These are phyloP conservation scores for Saccharomycopsis fibuligera DNA, from an alignment of 805 yeast species.

Conservation along the genomic window DNA sequence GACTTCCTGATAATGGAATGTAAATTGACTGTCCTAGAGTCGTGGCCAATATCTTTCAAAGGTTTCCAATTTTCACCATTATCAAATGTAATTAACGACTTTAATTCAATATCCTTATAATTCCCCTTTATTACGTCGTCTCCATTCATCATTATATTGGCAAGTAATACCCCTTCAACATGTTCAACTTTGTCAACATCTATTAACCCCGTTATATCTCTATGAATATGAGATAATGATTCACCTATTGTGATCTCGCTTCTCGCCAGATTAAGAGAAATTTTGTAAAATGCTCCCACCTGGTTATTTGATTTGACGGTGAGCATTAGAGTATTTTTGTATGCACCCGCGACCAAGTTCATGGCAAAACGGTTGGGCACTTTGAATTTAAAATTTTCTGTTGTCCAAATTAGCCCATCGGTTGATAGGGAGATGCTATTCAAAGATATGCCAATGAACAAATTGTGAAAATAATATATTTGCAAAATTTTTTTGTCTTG, in stretches of 20 bases:
- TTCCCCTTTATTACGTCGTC: constrained; percentile 20
- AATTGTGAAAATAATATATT: neutral
- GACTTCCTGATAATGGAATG: constrained; percentile 31
- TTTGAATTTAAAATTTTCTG: neutral
- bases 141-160: constrained; percentile 30
- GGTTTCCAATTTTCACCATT: constrained; percentile 32
- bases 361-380: no score
- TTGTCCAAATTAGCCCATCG: constrained; percentile 11
- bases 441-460: constrained; percentile 1
- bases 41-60: constrained; percentile 24
- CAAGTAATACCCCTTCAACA: constrained; percentile 47
- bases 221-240: no score
- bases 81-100: constrained; percentile 32
- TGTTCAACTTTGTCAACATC: constrained; percentile 43
- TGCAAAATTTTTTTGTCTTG: neutral
- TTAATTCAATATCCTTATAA: constrained; percentile 20
- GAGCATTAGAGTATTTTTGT: constrained; percentile 35
- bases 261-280: constrained; percentile 20
- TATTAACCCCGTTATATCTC: no score
- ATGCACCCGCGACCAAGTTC: constrained; percentile 5
- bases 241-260: neutral
- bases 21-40: constrained; percentile 32
- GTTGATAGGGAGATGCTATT: constrained; percentile 3
- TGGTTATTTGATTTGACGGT: constrained; percentile 23
- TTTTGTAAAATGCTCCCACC: constrained; percentile 34